These are phyloP conservation scores for Blastobotrys ciferrii DNA, from an alignment of 1,139 yeast genomes.

Conservation along the genomic window DNA sequence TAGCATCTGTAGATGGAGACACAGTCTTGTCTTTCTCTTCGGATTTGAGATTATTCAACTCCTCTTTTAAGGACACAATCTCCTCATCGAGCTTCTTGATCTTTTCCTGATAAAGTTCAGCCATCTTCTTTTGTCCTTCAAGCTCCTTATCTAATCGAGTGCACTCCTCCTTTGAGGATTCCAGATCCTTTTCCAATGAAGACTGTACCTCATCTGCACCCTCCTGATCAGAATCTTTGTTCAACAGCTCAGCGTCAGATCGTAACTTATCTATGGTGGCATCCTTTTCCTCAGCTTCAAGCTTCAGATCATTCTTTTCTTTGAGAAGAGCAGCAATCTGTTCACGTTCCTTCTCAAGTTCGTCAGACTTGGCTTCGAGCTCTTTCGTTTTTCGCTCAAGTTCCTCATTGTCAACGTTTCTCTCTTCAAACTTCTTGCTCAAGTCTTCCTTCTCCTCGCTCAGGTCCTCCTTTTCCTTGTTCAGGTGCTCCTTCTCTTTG, in stretches of 20 bases:
- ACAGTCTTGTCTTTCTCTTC: slow-evolving; percentile 3
- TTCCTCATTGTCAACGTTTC: slow-evolving; percentile 20
- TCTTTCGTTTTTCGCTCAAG: slow-evolving; percentile 27
- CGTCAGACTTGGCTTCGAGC: slow-evolving; percentile 33
- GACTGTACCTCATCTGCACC: background rate
- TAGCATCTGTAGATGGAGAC: background rate
- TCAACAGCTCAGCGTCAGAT: background rate
- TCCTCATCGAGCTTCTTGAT: slow-evolving; percentile 12
- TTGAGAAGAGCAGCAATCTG: slow-evolving; percentile 13
- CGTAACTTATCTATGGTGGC: slow-evolving; percentile 2
- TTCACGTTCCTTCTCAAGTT: slow-evolving; percentile 11
- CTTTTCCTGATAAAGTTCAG: slow-evolving; percentile 7
- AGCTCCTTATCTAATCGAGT: background rate
- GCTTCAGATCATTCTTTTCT: slow-evolving; percentile 3
- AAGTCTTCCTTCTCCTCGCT: slow-evolving; percentile 17
- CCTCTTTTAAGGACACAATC: slow-evolving; percentile 9
- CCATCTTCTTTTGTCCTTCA: slow-evolving; percentile 8
- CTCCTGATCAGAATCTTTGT: background rate
- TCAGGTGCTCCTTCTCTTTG: slow-evolving; percentile 11
- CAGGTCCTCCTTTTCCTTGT: slow-evolving; percentile 21
- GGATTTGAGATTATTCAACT: slow-evolving; percentile 5
- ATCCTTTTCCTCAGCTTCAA: slow-evolving; percentile 5
- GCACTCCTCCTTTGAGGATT: background rate
- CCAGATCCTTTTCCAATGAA: slow-evolving; percentile 10
- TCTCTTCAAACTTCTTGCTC: slow-evolving; percentile 14